Evolutionary conservation across 352 stramenopile species (phyloP).

Genomic region (Phytophthora ohioensis): DNA sequence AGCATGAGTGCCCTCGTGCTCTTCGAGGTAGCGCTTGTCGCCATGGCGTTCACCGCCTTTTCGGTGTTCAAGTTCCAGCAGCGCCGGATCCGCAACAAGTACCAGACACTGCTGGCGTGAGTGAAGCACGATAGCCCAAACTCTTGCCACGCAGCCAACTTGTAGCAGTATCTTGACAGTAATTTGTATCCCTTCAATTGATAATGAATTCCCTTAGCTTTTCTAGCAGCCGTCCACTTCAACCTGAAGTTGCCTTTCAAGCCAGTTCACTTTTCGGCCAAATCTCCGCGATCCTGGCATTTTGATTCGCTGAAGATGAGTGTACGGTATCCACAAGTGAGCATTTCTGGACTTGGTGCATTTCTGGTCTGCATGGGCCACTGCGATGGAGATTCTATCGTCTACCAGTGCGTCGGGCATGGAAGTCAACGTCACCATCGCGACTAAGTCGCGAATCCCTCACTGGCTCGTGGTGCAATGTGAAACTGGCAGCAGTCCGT

Average conservation of each 20-base stretch:
- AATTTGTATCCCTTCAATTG: conserved; percentile 8
- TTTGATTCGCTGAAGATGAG: conserved; percentile 7
- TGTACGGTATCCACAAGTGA: conserved; percentile 5
- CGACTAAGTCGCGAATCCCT: conserved; percentile 22
- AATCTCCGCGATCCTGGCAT: not conserved
- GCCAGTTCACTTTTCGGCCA: conserved; percentile 15
- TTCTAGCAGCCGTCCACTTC: conserved; percentile 5
- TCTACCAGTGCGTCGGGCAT: conserved; percentile 13
- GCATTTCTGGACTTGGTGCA: conserved; percentile 6
- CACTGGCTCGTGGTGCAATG: conserved; percentile 27
- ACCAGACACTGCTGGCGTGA: conserved; percentile 26
- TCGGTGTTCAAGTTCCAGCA: conserved; percentile 41
- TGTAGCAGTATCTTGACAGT: conserved; percentile 16
- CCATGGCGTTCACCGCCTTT: conserved; percentile 27
- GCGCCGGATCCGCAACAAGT: conserved; percentile 35
- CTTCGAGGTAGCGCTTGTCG: conserved; percentile 28
- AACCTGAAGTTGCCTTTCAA: conserved; percentile 24
- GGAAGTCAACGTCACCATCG: conserved; percentile 15
- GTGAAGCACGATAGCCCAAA: not conserved
- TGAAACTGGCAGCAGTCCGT: conserved; percentile 24
- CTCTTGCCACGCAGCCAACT: not conserved
- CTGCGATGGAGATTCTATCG: conserved; percentile 13
- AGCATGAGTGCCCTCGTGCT: conserved; percentile 39
- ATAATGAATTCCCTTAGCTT: not conserved
- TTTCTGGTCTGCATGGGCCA: conserved; percentile 14